Conservation (phyloP, 1,284 basidiomycete species). For the Sanghuangporus weigelae region DNA sequence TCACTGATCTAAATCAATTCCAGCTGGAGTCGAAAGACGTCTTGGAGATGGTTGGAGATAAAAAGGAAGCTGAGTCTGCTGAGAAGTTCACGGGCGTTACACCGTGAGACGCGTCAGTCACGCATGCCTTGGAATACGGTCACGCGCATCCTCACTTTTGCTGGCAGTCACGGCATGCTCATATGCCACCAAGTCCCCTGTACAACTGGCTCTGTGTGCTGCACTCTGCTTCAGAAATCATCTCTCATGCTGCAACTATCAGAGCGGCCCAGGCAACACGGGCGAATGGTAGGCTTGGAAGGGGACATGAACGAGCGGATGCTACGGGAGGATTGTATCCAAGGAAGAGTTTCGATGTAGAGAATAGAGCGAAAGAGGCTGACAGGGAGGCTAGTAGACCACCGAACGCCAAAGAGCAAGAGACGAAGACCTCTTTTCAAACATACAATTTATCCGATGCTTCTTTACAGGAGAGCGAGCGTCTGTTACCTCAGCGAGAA, state of each 20-base stretch:
- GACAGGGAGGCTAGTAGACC: too few relatives aligned
- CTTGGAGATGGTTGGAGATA: background rate
- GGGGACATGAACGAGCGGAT: background rate
- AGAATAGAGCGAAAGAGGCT: too few relatives aligned
- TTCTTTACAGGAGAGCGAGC: too few relatives aligned
- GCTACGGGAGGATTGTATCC: background rate
- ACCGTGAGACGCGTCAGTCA: background rate
- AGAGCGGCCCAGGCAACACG: conserved; percentile 42
- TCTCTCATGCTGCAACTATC: conserved; percentile 55
- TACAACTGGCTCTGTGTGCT: conserved; percentile 69
- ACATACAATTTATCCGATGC: too few relatives aligned
- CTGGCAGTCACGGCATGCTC: background rate
- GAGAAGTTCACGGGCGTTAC: background rate
- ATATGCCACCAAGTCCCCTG: conserved; percentile 44
- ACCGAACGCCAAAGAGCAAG: too few relatives aligned
- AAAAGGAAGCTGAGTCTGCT: background rate
- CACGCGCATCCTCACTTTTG: background rate
- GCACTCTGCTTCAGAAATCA: conserved; percentile 51
- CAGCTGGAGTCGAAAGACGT: background rate
- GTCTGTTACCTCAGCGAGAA: too few relatives aligned
- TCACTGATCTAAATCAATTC: too few relatives aligned
- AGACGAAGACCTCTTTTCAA: too few relatives aligned
- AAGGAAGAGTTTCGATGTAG: background rate
- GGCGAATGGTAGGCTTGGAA: conserved; percentile 7
- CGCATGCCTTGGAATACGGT: background rate